These are phyloP conservation scores for Acrocalymma vagum DNA, from an alignment of 2,329 filamentous ascomycete genomes.

Conservation along the genomic window DNA sequence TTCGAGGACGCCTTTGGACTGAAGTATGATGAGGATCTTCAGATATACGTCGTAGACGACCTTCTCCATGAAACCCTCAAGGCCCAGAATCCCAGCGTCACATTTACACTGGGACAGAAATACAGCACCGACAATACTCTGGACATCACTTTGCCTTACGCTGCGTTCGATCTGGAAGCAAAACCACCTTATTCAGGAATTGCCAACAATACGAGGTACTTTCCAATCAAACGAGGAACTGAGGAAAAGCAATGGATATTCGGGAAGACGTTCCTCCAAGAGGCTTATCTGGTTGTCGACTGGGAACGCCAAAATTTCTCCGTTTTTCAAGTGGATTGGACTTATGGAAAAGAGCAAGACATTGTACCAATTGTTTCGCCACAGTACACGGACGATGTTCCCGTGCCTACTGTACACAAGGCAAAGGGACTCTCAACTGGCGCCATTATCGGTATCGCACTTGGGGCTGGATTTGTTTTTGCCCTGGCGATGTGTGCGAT, in stretches of 20 bases:
- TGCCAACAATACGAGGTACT: slow-evolving; percentile 70
- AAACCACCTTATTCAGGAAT: slow-evolving; percentile 62
- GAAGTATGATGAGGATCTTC: slow-evolving; percentile 69
- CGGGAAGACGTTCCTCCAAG: slow-evolving; percentile 75
- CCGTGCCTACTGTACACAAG: too few relatives aligned
- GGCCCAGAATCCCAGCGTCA: slow-evolving; percentile 52
- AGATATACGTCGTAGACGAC: slow-evolving; percentile 71
- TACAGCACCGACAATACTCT: slow-evolving; percentile 45
- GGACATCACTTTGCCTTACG: slow-evolving; percentile 58
- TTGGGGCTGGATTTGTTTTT: slow-evolving; percentile 47
- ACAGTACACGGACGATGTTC: slow-evolving; percentile 22
- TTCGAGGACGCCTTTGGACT: slow-evolving; percentile 73
- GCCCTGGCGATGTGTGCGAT: slow-evolving; percentile 39
- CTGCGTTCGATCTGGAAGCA: slow-evolving; percentile 58
- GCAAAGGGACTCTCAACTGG: slow-evolving; percentile 32
- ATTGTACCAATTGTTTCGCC: slow-evolving; percentile 45
- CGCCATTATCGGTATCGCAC: slow-evolving; percentile 54
- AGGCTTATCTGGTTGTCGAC: slow-evolving; percentile 64
- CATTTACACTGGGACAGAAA: slow-evolving; percentile 52
- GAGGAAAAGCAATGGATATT: slow-evolving; percentile 67
- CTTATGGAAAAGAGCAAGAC: slow-evolving; percentile 29
- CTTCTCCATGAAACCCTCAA: slow-evolving; percentile 62
- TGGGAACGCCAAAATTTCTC: slow-evolving; percentile 59
- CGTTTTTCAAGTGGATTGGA: slow-evolving; percentile 51
- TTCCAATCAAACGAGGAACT: slow-evolving; percentile 68